Percentiles rank a stretch among this genome's conserved stretches.
Conservation (phyloP, 2,329 filamentous ascomycete genomes). For the Pezicula carpinea region DNA sequence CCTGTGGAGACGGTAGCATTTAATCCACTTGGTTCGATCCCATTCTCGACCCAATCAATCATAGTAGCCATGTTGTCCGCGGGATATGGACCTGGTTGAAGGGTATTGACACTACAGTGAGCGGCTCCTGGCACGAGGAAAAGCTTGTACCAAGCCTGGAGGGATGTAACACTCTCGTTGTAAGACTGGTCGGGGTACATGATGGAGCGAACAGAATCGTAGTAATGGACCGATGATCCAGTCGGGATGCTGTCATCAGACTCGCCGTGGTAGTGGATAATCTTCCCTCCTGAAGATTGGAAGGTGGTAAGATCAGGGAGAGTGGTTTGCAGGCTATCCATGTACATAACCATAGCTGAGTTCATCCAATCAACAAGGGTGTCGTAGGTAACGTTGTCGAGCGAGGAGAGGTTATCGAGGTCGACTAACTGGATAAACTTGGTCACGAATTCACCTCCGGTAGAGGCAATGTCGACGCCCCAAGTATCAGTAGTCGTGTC, state of each 20-base stretch:
- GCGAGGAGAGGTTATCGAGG: conserved; percentile 36
- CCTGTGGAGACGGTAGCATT: conserved; percentile 33
- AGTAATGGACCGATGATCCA: conserved; percentile 49
- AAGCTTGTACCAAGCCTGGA: conserved; percentile 50
- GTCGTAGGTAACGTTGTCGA: conserved; percentile 49
- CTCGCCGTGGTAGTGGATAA: conserved; percentile 55
- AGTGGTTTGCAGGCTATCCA: conserved; percentile 48
- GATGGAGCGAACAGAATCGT: conserved; percentile 43
- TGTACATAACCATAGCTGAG: conserved; percentile 41
- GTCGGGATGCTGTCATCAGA: conserved; percentile 47
- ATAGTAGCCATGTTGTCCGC: conserved; percentile 61
- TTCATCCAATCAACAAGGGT: conserved; percentile 50
- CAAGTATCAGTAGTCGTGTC: conserved; percentile 28
- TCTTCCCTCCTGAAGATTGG: conserved; percentile 44
- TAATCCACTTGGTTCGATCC: conserved; percentile 27
- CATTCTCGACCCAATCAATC: conserved; percentile 65
- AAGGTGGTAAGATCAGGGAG: conserved; percentile 47
- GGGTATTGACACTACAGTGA: conserved; percentile 43
- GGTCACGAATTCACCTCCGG: conserved; percentile 25
- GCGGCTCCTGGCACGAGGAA: conserved; percentile 49
- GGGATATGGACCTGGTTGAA: conserved; percentile 32
- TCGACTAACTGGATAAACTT: conserved; percentile 33
- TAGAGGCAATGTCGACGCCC: conserved; percentile 29
- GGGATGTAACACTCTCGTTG: conserved; percentile 33
- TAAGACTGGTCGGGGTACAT: conserved; percentile 40